A percentile compares a stretch with the other conserved stretches of the same genome.
phyloP scores from a whole-genome alignment of 169 alveolate species.

The Besnoitia besnoiti region DNA sequence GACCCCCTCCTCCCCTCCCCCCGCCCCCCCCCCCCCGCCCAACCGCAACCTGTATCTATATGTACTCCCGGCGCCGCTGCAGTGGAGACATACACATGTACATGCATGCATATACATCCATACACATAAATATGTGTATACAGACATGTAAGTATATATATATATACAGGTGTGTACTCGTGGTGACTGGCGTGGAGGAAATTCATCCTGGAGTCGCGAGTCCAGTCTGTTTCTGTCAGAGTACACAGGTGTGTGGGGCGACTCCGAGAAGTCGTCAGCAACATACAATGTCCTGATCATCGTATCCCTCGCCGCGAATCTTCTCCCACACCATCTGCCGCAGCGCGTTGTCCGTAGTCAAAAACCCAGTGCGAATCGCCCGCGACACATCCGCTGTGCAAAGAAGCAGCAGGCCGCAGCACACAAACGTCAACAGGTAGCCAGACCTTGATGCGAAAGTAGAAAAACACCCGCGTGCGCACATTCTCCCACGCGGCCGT shows the following conservation, averaged over 20 bases:
- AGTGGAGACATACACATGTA: background rate
- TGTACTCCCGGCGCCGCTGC: too few relatives aligned
- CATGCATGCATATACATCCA: background rate
- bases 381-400: background rate
- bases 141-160: background rate
- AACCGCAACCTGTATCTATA: too few relatives aligned
- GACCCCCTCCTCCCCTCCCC: too few relatives aligned
- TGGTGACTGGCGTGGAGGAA: too few relatives aligned
- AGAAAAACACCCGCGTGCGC: background rate
- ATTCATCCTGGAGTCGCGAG: too few relatives aligned
- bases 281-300: conserved; percentile 21
- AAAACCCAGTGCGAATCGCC: conserved; percentile 32
- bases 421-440: background rate
- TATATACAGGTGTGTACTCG: background rate
- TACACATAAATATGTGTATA: background rate
- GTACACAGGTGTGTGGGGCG: too few relatives aligned
- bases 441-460: too few relatives aligned
- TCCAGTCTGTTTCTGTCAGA: too few relatives aligned
- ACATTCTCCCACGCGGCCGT: background rate
- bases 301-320: conserved; percentile 15
- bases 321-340: background rate
- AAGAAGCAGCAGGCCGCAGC: background rate
- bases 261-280: background rate
- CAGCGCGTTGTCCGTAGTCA: conserved; percentile 19
- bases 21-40: too few relatives aligned